Conservation (phyloP, 805 yeast species). For the Spathaspora sp. region DNA sequence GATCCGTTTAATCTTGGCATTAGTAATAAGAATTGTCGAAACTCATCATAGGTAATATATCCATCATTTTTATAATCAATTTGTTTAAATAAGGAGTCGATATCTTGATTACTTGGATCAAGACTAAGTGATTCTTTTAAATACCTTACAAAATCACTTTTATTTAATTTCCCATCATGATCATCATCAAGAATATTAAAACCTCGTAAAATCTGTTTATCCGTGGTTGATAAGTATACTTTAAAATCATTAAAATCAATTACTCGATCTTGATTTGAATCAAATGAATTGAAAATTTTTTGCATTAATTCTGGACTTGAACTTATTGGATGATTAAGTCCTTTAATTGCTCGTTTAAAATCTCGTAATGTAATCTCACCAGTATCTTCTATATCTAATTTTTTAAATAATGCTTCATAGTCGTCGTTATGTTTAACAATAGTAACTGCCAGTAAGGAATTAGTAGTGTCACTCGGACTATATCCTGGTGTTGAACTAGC, state of each 20-base stretch:
- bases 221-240: conserved; percentile 62
- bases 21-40: conserved; percentile 75
- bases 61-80: conserved; percentile 59
- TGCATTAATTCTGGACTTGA: conserved; percentile 56
- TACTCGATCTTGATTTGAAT: conserved; percentile 50
- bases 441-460: background rate
- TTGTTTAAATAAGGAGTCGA: conserved; percentile 53
- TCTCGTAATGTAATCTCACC: conserved; percentile 50
- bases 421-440: conserved; percentile 23
- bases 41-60: conserved; percentile 76
- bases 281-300: conserved; percentile 57
- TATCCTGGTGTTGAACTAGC: background rate
- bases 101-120: conserved; percentile 47
- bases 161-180: conserved; percentile 66
- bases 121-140: conserved; percentile 51
- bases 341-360: conserved; percentile 43
- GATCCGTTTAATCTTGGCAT: conserved; percentile 81
- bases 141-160: conserved; percentile 65
- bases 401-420: conserved; percentile 29
- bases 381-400: conserved; percentile 34
- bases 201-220: conserved; percentile 64
- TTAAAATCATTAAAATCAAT: conserved; percentile 68
- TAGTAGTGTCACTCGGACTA: background rate
- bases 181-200: conserved; percentile 67
- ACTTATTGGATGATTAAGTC: conserved; percentile 61